Evolutionary conservation across 2,329 filamentous ascomycete genomes (phyloP), one percentile per base, ranked within the genome.

Genomic region (Clonostachys solani): DNA sequence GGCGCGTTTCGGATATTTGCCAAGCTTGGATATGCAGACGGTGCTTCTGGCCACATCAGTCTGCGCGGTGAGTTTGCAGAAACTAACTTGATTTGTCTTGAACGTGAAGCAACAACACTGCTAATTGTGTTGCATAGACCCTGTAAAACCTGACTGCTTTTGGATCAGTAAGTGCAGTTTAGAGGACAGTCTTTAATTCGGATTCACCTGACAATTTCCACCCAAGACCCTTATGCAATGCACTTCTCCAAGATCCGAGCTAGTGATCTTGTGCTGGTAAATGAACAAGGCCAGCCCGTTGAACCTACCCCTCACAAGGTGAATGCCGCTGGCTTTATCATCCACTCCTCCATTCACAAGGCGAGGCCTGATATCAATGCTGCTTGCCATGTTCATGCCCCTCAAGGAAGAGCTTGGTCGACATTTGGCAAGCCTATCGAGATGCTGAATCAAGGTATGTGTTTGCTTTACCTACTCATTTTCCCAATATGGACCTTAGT

Each of bases 41-140:
- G 83, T 40, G 83, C 83, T 62, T 69, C 71, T n/a, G 83, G 83
- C 2, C 83, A 87, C 57, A 86, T 87, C 47, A 74, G 67, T 5
- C 78, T 86, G 1, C 72, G 83, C 9, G 83, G 86, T 56, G 81
- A 83, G 0, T 78, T 84, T 53, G 35, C 35, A 37, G 16, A 65
- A 77, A 51, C 67, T 70, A 0, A 64, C 78, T 50, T 74, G 72
- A 0, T 84, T 86, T 60, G 86, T 83, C 83, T 85, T 82, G 43
- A 86, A 86, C 56, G 81, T 81, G 5, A 62, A 17, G 51, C 59
- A 45, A 6, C 18, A 19, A 19, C 18, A 5, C 18, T 19, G 18
- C 36, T 17, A 19, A 19, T 19, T 4, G 5, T 19, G 18, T 19
- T 19, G 16, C 6, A 6, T 5, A 37, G 35, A 37, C 6, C 35